These are phyloP conservation scores for Schrenkiella parvula DNA, from an alignment of 345 rosid species.

Conservation along the genomic window DNA sequence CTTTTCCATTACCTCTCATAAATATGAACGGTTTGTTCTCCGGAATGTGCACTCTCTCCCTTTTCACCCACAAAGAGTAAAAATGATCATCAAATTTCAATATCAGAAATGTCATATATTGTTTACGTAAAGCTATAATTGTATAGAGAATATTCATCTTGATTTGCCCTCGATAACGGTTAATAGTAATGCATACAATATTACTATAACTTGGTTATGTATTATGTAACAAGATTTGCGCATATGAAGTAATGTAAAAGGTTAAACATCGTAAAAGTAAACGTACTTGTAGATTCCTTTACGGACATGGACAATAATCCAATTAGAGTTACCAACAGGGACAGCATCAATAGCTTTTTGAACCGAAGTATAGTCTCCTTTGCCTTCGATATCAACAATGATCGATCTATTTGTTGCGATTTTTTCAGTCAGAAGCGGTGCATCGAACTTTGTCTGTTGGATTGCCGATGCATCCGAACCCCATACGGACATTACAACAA, in stretches of 20 bases:
- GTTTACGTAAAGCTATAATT: background rate
- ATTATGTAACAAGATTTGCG: background rate
- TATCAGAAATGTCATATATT: background rate
- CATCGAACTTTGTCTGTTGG: constrained; percentile 35
- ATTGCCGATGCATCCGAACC: constrained; percentile 34
- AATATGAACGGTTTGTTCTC: constrained; percentile 67
- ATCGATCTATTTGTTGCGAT: constrained; percentile 60
- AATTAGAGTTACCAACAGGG: constrained; percentile 54
- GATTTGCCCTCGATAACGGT: background rate
- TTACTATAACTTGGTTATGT: background rate
- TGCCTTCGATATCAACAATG: constrained; percentile 70
- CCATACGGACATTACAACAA: constrained; percentile 6
- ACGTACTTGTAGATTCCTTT: constrained; percentile 78
- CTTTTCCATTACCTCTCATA: constrained; percentile 94
- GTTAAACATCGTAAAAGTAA: background rate
- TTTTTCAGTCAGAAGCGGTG: constrained; percentile 69
- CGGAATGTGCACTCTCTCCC: constrained; percentile 78
- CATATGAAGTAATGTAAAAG: background rate
- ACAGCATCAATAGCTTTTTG: constrained; percentile 79
- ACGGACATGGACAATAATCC: constrained; percentile 82
- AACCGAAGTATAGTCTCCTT: constrained; percentile 65
- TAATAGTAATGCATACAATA: background rate
- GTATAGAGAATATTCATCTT: background rate
- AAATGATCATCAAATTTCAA: background rate
- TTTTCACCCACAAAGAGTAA: constrained; percentile 9